These are phyloP conservation scores for Fusarium sp. DNA, from an alignment of 2,329 filamentous ascomycete genomes.

Conservation along the genomic window DNA sequence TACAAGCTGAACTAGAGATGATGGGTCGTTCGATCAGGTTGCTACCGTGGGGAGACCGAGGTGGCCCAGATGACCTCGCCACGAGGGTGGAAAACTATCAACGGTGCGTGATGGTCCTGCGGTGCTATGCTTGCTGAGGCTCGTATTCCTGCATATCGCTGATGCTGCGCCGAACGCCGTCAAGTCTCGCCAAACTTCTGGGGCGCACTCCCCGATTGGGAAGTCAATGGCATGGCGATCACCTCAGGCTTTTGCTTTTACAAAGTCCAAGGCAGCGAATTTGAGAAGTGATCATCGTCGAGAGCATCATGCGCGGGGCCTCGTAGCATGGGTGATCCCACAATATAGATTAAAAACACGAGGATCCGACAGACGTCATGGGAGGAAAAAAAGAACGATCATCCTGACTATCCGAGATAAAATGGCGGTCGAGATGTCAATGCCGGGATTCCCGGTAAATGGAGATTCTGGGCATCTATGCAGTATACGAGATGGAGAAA, in stretches of 20 bases:
- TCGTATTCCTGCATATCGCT: conserved; percentile 36
- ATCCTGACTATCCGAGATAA: background rate
- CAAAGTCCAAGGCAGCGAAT: background rate
- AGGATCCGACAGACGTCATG: conserved; percentile 27
- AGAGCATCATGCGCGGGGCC: conserved; percentile 12
- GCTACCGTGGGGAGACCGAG: background rate
- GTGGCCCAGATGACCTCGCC: conserved; percentile 35
- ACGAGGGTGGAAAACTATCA: conserved; percentile 7
- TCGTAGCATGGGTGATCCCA: conserved; percentile 24
- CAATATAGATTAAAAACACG: conserved; percentile 21
- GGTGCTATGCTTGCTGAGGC: background rate
- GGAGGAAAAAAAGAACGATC: background rate
- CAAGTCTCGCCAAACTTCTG: background rate
- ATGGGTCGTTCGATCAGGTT: conserved; percentile 17
- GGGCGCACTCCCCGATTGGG: conserved; percentile 8
- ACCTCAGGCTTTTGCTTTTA: conserved; percentile 16
- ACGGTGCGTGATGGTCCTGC: background rate
- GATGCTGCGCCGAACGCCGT: conserved; percentile 16
- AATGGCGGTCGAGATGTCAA: conserved; percentile 2
- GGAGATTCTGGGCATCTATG: background rate
- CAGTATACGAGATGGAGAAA: conserved; percentile 15
- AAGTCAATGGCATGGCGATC: conserved; percentile 13
- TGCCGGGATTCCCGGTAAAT: conserved; percentile 24
- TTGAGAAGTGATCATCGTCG: conserved; percentile 7
- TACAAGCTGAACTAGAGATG: background rate